Base-by-base conservation (phyloP, 345 rosid species). In the Dovyalis caffra region DNA sequence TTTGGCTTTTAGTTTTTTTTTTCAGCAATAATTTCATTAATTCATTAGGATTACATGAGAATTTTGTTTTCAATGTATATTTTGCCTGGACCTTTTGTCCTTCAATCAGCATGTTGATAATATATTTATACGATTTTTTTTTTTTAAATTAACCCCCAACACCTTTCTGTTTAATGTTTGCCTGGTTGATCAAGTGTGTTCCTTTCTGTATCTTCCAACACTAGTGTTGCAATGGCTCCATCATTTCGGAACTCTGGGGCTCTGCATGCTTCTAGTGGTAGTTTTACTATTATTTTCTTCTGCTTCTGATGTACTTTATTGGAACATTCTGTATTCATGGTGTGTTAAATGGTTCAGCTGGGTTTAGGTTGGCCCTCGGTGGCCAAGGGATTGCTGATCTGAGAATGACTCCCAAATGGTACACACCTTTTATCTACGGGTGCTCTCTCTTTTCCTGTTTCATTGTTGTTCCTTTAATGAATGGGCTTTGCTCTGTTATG, bases 321-420 rank as follows among this genome's bases (percentile, higher is more conserved):
- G 23, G 18, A 43, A 6, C 20, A 14, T 74, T 75, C 31, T 77
- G 32, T 34, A n/a, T 72, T 33, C 89, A 93, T 98, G 97, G 98
- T 64, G 62, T 92, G 65, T 72, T 96, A 74, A 93, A 95, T 43
- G 97, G 90, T 76, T 80, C 92, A 26, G 97, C 92, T 78, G 99
- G 99, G 18, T 96, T 96, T 85, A 97, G 80, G 64, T 96, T 98
- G 77, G 98, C 97, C 38, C 83, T 96, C 31, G 73, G 92, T 63
- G 99, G 98, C 74, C 99, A 96, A 85, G 99, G 97, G 69, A 91
- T 93, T 18, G 98, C 99, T 8, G 93, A 96, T 84, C 47, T 92
- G 43, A 93, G 93, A 63, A 93, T 93, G 99, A 92, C 90, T 70
- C 97, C 97, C 2, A 93, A 93, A 77, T 78, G 99, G 99, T 92